Evolutionary conservation across 176 grass and related monocot genomes (phyloP).

Genomic region (Cenchrus fungigraminus): DNA sequence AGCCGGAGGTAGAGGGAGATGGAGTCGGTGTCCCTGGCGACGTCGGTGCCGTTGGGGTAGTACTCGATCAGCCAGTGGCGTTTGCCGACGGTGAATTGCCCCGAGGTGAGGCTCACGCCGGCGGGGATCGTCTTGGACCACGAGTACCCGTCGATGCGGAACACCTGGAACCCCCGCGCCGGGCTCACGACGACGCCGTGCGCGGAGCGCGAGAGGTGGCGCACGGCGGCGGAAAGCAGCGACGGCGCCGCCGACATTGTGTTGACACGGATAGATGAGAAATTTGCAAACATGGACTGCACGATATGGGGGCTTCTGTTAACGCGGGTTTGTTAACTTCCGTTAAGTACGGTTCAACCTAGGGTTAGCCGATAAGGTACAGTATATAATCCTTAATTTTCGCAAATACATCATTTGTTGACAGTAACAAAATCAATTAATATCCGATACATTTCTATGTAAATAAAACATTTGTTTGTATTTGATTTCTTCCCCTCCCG

Average conservation of each 20-base stretch:
- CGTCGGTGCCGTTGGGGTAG: slow-evolving; percentile 1
- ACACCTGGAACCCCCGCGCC: not conserved
- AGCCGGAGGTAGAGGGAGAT: not conserved
- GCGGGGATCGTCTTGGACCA: not conserved
- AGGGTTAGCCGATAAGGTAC: not conserved
- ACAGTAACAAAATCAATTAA: too few relatives aligned
- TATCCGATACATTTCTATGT: too few relatives aligned
- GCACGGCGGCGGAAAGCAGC: not conserved
- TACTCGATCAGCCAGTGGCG: not conserved
- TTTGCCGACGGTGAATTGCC: not conserved
- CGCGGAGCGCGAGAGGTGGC: not conserved
- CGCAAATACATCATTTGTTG: too few relatives aligned
- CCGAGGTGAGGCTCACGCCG: not conserved
- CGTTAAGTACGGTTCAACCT: not conserved
- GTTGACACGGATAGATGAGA: too few relatives aligned
- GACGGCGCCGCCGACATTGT: not conserved
- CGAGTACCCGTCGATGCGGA: slow-evolving; percentile 31
- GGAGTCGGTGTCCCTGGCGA: not conserved
- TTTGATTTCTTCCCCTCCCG: too few relatives aligned
- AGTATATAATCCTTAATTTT: not conserved
- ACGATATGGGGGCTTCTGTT: too few relatives aligned
- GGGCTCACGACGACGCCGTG: not conserved
- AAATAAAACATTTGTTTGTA: too few relatives aligned
- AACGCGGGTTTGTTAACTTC: not conserved
- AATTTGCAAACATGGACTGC: too few relatives aligned